phyloP scores from a whole-genome alignment of 805 yeast species.

The Maudiozyma turicensis region DNA sequence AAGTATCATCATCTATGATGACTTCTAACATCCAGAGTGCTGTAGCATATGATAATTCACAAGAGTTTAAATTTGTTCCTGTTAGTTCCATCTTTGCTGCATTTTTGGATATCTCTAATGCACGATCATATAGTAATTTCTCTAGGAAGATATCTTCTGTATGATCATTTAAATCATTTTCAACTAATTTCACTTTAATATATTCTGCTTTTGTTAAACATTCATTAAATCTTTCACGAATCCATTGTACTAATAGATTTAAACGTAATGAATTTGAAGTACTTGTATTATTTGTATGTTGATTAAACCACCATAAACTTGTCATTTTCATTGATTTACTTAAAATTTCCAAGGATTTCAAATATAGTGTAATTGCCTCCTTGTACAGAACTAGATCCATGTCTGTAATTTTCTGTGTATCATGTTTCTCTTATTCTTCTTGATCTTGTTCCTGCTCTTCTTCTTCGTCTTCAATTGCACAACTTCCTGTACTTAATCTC shows the following conservation, averaged over 20 bases:
- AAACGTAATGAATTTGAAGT: slow-evolving; percentile 33
- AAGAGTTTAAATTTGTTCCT: slow-evolving; percentile 47
- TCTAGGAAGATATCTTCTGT: slow-evolving; percentile 50
- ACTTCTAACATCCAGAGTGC: slow-evolving; percentile 95
- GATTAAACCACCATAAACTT: slow-evolving; percentile 78
- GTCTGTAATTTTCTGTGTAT: background rate
- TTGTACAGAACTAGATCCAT: slow-evolving; percentile 40
- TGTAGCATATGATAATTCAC: slow-evolving; percentile 84
- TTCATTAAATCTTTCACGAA: slow-evolving; percentile 80
- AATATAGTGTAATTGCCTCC: slow-evolving; percentile 79
- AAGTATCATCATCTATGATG: slow-evolving; percentile 52
- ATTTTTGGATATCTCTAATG: slow-evolving; percentile 81
- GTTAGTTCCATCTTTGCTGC: slow-evolving; percentile 85
- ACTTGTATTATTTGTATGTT: slow-evolving; percentile 3
- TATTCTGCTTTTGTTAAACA: slow-evolving; percentile 82
- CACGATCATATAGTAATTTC: slow-evolving; percentile 82
- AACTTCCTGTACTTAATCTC: slow-evolving; percentile 23
- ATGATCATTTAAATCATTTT: slow-evolving; percentile 4
- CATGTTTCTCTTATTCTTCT: background rate
- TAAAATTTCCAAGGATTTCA: slow-evolving; percentile 70
- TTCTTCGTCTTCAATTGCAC: slow-evolving; percentile 32
- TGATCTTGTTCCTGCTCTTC: slow-evolving; percentile 8
- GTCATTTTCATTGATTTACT: slow-evolving; percentile 83
- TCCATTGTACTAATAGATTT: slow-evolving; percentile 80
- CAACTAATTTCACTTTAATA: slow-evolving; percentile 45